Base-by-base conservation (phyloP, 2,329 filamentous ascomycete species). In the Diplocarpon rosae region DNA sequence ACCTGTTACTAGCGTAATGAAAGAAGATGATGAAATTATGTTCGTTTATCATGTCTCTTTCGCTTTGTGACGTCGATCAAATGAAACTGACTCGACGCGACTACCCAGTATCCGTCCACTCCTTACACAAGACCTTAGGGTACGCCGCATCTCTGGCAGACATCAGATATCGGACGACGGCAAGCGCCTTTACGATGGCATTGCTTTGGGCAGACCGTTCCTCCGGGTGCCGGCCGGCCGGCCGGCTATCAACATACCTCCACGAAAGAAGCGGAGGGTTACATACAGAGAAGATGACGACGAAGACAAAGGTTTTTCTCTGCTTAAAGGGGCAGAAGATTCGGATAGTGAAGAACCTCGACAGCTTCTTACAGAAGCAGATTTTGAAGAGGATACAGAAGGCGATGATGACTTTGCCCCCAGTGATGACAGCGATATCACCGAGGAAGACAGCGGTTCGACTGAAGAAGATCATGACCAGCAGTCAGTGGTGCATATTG, bases 11-110 rank as follows among this genome's bases (percentile, higher is more conserved):
- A 72, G 73, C 36, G 69, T 92, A 9, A 68, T 95, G 46, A 83
- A 85, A 54, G 81, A 90, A 41, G 87, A 92, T 43, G 89, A 95
- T 57, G 78, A 89, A 62, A 76, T 95, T 45, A 70, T 84, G 83
- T 88, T 67, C 56, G 80, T 70, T 32, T 32, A 39, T 37, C 32
- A 24, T 24, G 20, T 7, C 20, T 24, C 20, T 24, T 24, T 39
- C 39, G 17, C 8, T 46, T 13, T 27, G 27, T 37, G 33, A 24
- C 27, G 36, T 31, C 30, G 13, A 32, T 40, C 16, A 16, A 32
- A 27, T 20, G 28, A n/a, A 41, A 43, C 27, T 13, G 38, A 42
- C 42, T 42, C 41, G 42, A 45, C 17, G 14, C 32, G 7, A 31
- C 45, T 5, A 10, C 45, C 16, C 51, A 89, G 84, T 39, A 88